Evolutionary conservation across 2,329 filamentous ascomycete genomes (phyloP).

Genomic region (Claviceps monticola): DNA sequence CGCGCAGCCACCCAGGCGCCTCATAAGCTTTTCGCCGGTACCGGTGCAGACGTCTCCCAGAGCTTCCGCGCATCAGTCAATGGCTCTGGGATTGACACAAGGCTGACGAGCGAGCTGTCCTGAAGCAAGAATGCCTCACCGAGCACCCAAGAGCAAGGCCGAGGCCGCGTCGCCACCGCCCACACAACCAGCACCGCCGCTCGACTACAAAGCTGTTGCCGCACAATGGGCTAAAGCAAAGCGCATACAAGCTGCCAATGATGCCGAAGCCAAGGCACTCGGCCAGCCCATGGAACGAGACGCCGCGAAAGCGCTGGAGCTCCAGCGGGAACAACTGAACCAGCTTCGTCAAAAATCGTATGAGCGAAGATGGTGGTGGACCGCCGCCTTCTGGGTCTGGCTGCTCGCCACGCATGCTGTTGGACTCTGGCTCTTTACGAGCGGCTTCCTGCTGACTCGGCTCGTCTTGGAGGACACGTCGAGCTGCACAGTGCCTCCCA

Average conservation of each 20-base stretch:
- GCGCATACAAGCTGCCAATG: constrained; percentile 30
- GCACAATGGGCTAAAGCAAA: constrained; percentile 41
- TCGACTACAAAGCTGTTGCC: constrained; percentile 39
- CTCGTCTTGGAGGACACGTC: constrained; percentile 67
- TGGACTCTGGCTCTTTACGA: constrained; percentile 85
- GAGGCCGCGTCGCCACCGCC: constrained; percentile 11
- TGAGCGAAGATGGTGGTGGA: constrained; percentile 42
- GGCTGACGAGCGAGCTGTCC: constrained; percentile 4
- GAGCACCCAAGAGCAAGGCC: constrained; percentile 13
- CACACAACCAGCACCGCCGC: constrained; percentile 2
- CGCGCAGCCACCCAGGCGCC: not conserved
- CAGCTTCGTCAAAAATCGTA: constrained; percentile 32
- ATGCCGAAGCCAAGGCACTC: constrained; percentile 19
- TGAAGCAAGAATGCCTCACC: constrained; percentile 14
- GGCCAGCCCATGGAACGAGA: constrained; percentile 19
- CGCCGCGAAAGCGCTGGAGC: constrained; percentile 26
- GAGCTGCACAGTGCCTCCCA: constrained; percentile 53
- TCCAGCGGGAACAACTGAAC: constrained; percentile 33
- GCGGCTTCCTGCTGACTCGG: constrained; percentile 84
- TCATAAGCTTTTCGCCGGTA: not conserved
- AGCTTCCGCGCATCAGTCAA: constrained; percentile 11
- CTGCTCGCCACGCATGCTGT: constrained; percentile 60
- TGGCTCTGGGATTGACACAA: constrained; percentile 12
- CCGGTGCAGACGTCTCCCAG: not conserved
- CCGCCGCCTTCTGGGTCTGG: constrained; percentile 54